These are phyloP conservation scores for Tylopilus sp. DNA, from an alignment of 1,284 basidiomycete genomes.

Conservation along the genomic window DNA sequence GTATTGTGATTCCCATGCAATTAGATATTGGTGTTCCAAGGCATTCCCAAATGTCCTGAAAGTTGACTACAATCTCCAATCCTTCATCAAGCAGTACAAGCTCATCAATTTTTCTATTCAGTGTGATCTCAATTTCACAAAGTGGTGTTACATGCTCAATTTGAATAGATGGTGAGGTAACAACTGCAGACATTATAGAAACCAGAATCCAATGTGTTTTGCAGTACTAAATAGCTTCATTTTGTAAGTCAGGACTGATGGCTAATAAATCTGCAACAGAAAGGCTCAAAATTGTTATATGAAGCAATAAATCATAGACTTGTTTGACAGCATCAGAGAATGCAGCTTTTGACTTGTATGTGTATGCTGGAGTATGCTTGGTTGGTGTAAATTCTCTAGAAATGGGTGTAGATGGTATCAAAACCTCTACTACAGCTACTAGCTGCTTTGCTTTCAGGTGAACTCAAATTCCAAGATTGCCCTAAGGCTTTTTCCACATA, in stretches of 20 bases:
- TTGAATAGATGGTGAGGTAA: background rate
- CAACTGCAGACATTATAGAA: background rate
- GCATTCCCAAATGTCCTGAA: conserved; percentile 2
- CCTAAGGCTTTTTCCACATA: too few relatives aligned
- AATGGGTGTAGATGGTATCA: too few relatives aligned
- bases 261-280: background rate
- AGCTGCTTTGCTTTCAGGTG: too few relatives aligned
- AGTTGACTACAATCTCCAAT: conserved; percentile 17
- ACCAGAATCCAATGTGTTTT: conserved; percentile 2
- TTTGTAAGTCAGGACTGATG: conserved; percentile 5
- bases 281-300: background rate
- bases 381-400: too few relatives aligned
- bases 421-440: too few relatives aligned
- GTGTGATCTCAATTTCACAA: background rate
- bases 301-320: background rate
- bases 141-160: conserved; percentile 14
- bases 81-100: conserved; percentile 12
- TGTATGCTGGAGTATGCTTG: background rate
- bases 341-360: background rate
- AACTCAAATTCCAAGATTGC: too few relatives aligned
- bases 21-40: background rate
- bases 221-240: conserved; percentile 20
- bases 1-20: conserved; percentile 20
- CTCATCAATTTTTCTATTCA: background rate
- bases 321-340: background rate